phyloP scores from a whole-genome alignment of 495 filamentous ascomycete species.

The Pseudevernia furfuracea region DNA sequence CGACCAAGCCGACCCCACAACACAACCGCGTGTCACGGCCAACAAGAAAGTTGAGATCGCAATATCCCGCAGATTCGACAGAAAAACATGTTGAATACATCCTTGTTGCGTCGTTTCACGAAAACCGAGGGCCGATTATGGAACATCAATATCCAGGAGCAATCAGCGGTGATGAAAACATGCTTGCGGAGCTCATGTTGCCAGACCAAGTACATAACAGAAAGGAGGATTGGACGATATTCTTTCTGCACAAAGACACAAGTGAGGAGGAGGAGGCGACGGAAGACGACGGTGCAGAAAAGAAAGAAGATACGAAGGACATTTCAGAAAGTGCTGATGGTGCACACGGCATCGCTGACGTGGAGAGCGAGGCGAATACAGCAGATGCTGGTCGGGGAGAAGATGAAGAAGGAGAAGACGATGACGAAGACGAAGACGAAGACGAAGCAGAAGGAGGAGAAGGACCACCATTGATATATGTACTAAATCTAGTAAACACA shows the following conservation, averaged over 20 bases:
- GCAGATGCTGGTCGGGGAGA: constrained; percentile 32
- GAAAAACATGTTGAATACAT: constrained; percentile 99
- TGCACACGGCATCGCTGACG: constrained; percentile 34
- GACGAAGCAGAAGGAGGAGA: constrained; percentile 58
- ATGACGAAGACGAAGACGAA: constrained; percentile 40
- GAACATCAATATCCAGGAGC: constrained; percentile 93
- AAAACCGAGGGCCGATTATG: constrained; percentile 93
- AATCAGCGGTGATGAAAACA: constrained; percentile 94
- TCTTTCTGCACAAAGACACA: constrained; percentile 94
- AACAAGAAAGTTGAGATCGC: constrained; percentile 57
- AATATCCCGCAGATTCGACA: constrained; percentile 69
- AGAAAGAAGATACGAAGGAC: constrained; percentile 37
- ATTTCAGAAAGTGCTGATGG: constrained; percentile 32
- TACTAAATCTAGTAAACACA: constrained; percentile 94
- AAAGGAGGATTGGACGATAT: constrained; percentile 98
- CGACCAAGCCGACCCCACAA: constrained; percentile 32
- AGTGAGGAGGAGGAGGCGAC: constrained; percentile 69
- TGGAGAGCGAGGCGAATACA: constrained; percentile 41
- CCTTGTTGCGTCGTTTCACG: constrained; percentile 95
- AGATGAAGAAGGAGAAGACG: constrained; percentile 32
- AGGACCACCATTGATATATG: constrained; percentile 92
- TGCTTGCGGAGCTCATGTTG: constrained; percentile 98
- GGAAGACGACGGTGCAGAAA: constrained; percentile 45
- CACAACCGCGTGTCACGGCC: constrained; percentile 26
- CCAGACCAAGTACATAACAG: constrained; percentile 94